Conservation (phyloP, 202 grass and related monocot species). For the Schoenoplectus tabernaemontani region DNA sequence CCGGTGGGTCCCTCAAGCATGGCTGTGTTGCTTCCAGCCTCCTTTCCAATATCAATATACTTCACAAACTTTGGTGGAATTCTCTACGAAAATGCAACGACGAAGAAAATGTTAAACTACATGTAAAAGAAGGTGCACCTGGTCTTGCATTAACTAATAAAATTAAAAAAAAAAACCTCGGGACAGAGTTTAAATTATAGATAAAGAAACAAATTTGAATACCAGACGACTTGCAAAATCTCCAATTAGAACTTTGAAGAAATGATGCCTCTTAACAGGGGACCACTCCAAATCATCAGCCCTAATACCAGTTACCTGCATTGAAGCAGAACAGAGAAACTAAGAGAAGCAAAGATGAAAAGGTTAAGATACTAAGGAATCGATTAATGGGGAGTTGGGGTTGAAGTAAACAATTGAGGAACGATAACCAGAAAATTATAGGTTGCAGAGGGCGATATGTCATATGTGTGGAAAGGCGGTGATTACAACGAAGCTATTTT, state of each 20-base stretch:
- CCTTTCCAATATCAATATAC: constrained; percentile 49
- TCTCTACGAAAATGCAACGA: constrained; percentile 33
- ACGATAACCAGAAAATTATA: neutral
- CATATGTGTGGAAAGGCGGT: neutral
- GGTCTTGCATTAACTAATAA: neutral
- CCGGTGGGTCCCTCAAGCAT: constrained; percentile 69
- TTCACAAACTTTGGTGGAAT: constrained; percentile 77
- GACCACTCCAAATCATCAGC: constrained; percentile 15
- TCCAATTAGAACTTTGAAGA: constrained; percentile 94
- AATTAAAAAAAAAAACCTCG: neutral
- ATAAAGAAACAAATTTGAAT: neutral
- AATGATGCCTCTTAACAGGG: constrained; percentile 47
- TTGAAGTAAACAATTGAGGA: constrained; percentile 1
- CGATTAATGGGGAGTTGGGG: neutral
- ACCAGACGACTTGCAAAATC: constrained; percentile 66
- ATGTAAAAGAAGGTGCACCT: neutral
- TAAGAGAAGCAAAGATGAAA: neutral
- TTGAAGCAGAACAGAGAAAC: constrained; percentile 5
- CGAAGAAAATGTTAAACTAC: neutral
- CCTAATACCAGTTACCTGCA: neutral
- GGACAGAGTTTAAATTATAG: neutral
- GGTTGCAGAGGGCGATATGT: neutral
- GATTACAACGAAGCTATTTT: neutral
- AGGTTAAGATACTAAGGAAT: neutral
- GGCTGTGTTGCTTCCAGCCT: constrained; percentile 30